These are phyloP conservation scores for Hypoxylon sp. DNA, from an alignment of 2,329 filamentous ascomycete species.

Conservation along the genomic window DNA sequence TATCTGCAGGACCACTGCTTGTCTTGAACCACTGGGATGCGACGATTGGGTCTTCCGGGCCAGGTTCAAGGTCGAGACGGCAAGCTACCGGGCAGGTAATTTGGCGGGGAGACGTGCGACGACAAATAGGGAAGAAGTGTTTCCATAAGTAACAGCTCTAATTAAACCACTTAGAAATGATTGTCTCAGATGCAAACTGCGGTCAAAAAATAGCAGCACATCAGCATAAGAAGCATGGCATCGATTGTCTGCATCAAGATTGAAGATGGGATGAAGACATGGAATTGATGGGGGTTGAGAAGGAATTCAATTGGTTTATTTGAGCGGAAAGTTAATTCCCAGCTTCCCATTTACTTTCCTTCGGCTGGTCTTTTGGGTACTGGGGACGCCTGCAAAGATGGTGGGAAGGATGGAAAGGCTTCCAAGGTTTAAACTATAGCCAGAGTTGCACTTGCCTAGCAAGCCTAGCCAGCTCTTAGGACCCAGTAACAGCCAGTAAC, in stretches of 20 bases:
- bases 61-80: conserved; percentile 44
- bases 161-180: conserved; percentile 39
- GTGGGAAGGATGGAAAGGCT: conserved; percentile 19
- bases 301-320: background rate
- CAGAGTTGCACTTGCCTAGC: conserved; percentile 9
- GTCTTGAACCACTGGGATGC: conserved; percentile 42
- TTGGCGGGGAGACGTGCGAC: conserved; percentile 38
- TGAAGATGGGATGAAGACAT: background rate
- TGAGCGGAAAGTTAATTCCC: conserved; percentile 27
- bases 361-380: conserved; percentile 24
- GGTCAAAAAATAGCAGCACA: conserved; percentile 12
- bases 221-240: background rate
- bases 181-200: conserved; percentile 39
- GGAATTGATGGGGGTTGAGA: background rate
- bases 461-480: background rate
- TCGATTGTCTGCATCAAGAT: background rate
- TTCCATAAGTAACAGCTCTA: conserved; percentile 37
- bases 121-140: conserved; percentile 43
- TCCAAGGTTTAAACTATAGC: background rate
- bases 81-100: conserved; percentile 44
- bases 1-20: conserved; percentile 49
- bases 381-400: conserved; percentile 27
- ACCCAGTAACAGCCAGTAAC: conserved; percentile 6
- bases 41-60: conserved; percentile 40
- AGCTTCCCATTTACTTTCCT: conserved; percentile 24